These are phyloP conservation scores for Boletus tomentosulus DNA, from an alignment of 768 basidiomycete genomes.

Conservation along the genomic window DNA sequence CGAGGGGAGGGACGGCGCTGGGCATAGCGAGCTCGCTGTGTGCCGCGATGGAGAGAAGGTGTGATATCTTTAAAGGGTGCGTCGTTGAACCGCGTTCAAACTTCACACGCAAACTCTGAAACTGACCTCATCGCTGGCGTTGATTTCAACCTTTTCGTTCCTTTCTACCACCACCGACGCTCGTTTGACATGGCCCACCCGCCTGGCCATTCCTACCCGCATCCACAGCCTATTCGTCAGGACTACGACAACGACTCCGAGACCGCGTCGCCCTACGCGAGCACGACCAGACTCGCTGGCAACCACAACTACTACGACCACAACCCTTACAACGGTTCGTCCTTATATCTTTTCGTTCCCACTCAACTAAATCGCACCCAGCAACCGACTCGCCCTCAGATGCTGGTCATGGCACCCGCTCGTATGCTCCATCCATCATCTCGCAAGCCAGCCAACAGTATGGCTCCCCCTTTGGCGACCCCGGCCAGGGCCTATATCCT, in stretches of 20 bases:
- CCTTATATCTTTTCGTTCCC: neutral
- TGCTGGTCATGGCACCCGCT: conserved; percentile 33
- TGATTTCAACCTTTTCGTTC: conserved; percentile 12
- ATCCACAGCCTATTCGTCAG: conserved; percentile 32
- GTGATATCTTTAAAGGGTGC: neutral
- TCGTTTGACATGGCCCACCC: conserved; percentile 35
- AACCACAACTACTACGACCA: conserved; percentile 35
- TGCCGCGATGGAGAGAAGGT: neutral
- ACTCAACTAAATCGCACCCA: conserved; percentile 5
- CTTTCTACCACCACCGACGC: conserved; percentile 12
- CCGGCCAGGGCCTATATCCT: conserved; percentile 54
- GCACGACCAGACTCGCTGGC: conserved; percentile 52
- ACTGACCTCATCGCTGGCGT: conserved; percentile 25
- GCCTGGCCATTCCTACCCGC: conserved; percentile 35
- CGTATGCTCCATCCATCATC: conserved; percentile 54
- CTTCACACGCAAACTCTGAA: conserved; percentile 18
- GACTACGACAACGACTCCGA: conserved; percentile 49
- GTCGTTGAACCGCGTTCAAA: neutral
- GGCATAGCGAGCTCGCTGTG: conserved; percentile 2
- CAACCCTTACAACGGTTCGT: conserved; percentile 21
- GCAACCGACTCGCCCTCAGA: conserved; percentile 29
- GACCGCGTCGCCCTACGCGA: conserved; percentile 52
- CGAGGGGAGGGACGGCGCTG: conserved; percentile 44
- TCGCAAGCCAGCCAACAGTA: conserved; percentile 58
- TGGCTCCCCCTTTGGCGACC: conserved; percentile 57